Percentiles rank a stretch among this genome's conserved stretches.
phyloP scores from a whole-genome alignment of 805 yeast species.

The Saccharomycopsis sp. region DNA sequence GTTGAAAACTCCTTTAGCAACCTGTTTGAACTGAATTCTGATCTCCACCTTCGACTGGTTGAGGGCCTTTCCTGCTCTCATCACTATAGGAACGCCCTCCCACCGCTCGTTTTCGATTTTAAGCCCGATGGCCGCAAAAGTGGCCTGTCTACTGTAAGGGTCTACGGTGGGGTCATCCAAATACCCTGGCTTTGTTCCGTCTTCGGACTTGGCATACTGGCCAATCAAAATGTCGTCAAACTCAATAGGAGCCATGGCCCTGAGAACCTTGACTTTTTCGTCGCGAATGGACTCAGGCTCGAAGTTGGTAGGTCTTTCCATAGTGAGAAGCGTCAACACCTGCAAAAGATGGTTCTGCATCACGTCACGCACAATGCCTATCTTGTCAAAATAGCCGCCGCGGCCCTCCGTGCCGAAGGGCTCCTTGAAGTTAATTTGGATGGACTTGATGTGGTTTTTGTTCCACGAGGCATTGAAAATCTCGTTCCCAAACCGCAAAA shows the following conservation, averaged over 20 bases:
- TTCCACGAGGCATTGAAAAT: constrained; percentile 88
- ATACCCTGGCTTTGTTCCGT: constrained; percentile 87
- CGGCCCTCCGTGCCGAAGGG: constrained; percentile 99
- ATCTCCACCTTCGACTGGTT: constrained; percentile 93
- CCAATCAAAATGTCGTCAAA: constrained; percentile 68
- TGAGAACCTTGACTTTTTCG: constrained; percentile 89
- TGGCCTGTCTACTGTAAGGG: constrained; percentile 75
- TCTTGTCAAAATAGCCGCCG: constrained; percentile 94
- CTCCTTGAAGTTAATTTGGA: constrained; percentile 92
- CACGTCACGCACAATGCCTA: constrained; percentile 95
- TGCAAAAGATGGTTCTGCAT: constrained; percentile 97
- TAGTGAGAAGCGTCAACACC: constrained; percentile 82
- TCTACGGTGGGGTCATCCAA: constrained; percentile 87
- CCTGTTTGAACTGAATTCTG: constrained; percentile 85
- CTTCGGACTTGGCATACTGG: constrained; percentile 78
- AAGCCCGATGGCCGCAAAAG: constrained; percentile 81
- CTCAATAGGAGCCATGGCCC: constrained; percentile 67
- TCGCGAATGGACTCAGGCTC: constrained; percentile 92
- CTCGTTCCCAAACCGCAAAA: constrained; percentile 86
- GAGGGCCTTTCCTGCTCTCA: constrained; percentile 97
- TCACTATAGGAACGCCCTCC: constrained; percentile 95
- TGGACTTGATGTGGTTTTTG: constrained; percentile 64
- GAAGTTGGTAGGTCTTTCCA: constrained; percentile 92
- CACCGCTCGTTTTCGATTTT: constrained; percentile 88
- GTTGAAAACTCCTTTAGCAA: constrained; percentile 73